phyloP scores from a whole-genome alignment of 495 filamentous ascomycete species.

The Staphylotrichum tortipilum region DNA sequence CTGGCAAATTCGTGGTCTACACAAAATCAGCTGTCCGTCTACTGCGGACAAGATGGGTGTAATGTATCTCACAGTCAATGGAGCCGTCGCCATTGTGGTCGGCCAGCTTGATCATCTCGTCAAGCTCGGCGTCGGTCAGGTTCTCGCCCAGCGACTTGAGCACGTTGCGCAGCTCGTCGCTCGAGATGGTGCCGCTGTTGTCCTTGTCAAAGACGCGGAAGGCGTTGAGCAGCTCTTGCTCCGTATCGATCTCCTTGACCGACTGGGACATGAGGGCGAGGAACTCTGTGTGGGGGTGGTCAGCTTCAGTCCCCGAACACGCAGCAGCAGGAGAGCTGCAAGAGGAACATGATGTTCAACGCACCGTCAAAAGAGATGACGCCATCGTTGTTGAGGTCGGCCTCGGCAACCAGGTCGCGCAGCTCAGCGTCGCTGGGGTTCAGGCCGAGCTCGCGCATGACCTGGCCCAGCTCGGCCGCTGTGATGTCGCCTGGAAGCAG shows the following conservation, averaged over 20 bases:
- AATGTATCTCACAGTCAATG: slow-evolving; percentile 36
- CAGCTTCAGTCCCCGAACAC: not conserved
- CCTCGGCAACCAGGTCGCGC: slow-evolving; percentile 40
- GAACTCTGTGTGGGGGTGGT: slow-evolving; percentile 30
- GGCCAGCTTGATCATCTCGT: slow-evolving; percentile 41
- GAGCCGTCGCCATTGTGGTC: slow-evolving; percentile 40
- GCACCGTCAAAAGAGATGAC: slow-evolving; percentile 40
- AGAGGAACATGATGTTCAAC: not conserved
- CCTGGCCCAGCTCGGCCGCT: slow-evolving; percentile 31
- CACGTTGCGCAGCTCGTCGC: slow-evolving; percentile 37
- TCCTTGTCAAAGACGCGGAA: slow-evolving; percentile 45
- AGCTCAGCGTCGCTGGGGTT: slow-evolving; percentile 37
- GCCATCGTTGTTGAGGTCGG: slow-evolving; percentile 37
- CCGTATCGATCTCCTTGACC: slow-evolving; percentile 32
- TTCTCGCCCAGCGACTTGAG: slow-evolving; percentile 41
- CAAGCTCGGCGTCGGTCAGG: slow-evolving; percentile 38
- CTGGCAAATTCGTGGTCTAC: slow-evolving; percentile 92
- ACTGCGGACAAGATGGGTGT: not conserved
- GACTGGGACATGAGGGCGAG: slow-evolving; percentile 38
- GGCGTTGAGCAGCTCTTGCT: slow-evolving; percentile 38
- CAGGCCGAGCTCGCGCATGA: slow-evolving; percentile 40
- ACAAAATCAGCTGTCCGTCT: slow-evolving; percentile 14
- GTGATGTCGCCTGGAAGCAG: slow-evolving; percentile 31
- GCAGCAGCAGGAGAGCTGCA: not conserved
- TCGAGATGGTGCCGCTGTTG: slow-evolving; percentile 38